These are phyloP conservation scores for Xerophyta viscosa DNA, from an alignment of 106 monocot species.

Conservation along the genomic window DNA sequence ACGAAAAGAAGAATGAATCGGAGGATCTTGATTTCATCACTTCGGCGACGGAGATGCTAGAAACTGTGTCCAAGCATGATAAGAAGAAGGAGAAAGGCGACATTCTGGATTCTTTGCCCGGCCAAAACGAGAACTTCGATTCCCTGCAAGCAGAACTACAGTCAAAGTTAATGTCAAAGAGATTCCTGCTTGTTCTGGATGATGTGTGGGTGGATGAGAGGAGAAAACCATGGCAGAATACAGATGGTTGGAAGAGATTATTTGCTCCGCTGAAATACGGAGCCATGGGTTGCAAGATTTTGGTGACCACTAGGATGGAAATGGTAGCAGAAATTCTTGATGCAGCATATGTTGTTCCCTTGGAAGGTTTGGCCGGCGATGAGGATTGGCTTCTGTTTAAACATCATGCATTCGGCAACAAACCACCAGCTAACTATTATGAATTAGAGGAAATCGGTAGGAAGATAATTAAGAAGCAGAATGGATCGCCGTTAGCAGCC, in stretches of 20 bases:
- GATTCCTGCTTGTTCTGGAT: conserved; percentile 24
- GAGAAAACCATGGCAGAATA: background rate
- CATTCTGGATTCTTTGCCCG: background rate
- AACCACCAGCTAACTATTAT: background rate
- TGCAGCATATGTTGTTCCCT: background rate
- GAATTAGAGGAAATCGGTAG: conserved; percentile 6
- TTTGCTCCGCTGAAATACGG: conserved; percentile 3
- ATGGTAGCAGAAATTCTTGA: conserved; percentile 3
- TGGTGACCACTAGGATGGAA: conserved; percentile 15
- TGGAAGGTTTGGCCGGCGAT: conserved; percentile 1
- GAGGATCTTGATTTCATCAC: background rate
- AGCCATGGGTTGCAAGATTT: background rate
- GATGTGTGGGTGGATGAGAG: conserved; percentile 13
- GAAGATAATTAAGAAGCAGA: conserved; percentile 3
- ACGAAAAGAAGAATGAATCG: too few relatives aligned
- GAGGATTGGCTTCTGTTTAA: conserved; percentile 10
- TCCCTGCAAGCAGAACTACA: conserved; percentile 9
- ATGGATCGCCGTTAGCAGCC: conserved; percentile 16
- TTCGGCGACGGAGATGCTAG: conserved; percentile 15
- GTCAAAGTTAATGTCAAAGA: conserved; percentile 5
- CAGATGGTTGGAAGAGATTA: conserved; percentile 7
- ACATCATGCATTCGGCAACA: conserved; percentile 6
- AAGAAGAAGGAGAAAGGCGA: background rate
- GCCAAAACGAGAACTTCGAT: conserved; percentile 4
- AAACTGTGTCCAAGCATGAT: background rate